Evolutionary conservation across 192 early-diverging fungal genomes (phyloP), one percentile per base, ranked within the genome.

Genomic region (Chytriomyces confervae): DNA sequence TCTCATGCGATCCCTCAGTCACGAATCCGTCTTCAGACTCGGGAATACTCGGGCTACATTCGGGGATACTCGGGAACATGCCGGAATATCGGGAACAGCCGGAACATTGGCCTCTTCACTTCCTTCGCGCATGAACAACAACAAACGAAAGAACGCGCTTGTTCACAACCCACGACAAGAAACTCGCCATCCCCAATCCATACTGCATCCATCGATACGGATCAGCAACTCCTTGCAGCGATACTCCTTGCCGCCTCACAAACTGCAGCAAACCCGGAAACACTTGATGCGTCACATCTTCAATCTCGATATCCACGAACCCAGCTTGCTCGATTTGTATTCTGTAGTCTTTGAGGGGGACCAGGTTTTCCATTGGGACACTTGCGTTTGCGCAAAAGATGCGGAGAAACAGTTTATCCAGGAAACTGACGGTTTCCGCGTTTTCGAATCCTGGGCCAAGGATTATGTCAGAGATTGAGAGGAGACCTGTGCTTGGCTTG

Each of bases 201-300:
- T 68, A 68, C 44, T 68, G 66, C 66, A 68, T 68, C 66, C 66
- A 68, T 23, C 29, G 5, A 10, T 5, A 43, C 13, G 29, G 13
- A 68, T 68, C 44, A 16, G 47, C 20, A 8, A 68, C 44, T 3
- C 6, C 13, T 18, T 44, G 43, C 66, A 68, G 18, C 0, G 36
- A 7, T 9, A 7, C 46, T 8, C 66, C 44, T 48, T 68, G 66
- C 11, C 29, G 11, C 36, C 8, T 23, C 13, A 82, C 20, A 61
- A 80, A 85, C 24, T 44, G n/a, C 11, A 46, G 66, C 57, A 85
- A 62, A 36, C 80, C 78, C n/a, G 80, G 80, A 60, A 85, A 85
- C 44, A 85, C 84, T 75, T 82, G 8, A 18, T 72, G 62, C 45
- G 75, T 73, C 13, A 85, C 66, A 60, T 82, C 84, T 45, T 66